Conservation (phyloP, 805 yeast species). For the Metschnikowia lochheadii region DNA sequence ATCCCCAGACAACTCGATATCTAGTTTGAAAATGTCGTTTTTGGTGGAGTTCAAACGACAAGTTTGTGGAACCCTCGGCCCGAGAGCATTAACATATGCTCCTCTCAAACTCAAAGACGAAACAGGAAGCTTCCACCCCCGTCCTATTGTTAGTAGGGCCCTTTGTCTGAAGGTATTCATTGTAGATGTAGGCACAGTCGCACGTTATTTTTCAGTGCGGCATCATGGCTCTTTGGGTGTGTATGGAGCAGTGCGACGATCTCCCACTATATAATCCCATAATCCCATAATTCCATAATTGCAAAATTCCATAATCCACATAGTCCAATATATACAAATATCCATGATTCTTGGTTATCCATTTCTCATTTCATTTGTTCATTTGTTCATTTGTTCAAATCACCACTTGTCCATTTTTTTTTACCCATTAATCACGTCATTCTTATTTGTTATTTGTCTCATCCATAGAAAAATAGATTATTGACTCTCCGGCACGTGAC, state of each 20-base stretch:
- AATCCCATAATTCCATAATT: background rate
- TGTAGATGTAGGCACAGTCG: background rate
- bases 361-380: background rate
- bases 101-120: background rate
- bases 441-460: too few relatives aligned
- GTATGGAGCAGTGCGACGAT: background rate
- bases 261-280: background rate
- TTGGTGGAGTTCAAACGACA: slow-evolving; percentile 4
- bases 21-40: slow-evolving; percentile 10
- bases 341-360: too few relatives aligned
- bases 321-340: too few relatives aligned
- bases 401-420: too few relatives aligned
- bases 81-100: background rate
- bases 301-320: too few relatives aligned
- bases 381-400: background rate
- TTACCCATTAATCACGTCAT: too few relatives aligned
- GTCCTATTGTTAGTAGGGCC: background rate
- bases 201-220: slow-evolving; percentile 2
- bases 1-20: background rate
- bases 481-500: too few relatives aligned
- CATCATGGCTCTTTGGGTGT: slow-evolving; percentile 1
- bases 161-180: background rate
- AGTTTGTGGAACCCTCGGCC: background rate
- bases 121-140: background rate
- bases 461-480: too few relatives aligned